Evolutionary conservation across 179 eudicot species (phyloP).

Genomic region (Actinidia arguta): DNA sequence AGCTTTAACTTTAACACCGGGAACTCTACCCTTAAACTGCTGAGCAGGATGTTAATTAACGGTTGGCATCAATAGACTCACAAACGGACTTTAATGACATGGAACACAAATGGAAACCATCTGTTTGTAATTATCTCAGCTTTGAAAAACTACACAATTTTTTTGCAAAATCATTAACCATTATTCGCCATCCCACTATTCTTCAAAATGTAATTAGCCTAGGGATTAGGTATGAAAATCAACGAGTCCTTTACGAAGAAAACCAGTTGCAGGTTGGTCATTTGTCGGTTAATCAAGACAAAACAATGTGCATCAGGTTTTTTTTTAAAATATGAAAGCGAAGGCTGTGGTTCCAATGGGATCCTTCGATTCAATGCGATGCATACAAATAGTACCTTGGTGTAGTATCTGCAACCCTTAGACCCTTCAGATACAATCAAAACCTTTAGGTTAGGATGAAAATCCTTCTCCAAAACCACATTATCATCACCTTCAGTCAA

Average conservation of each 20-base stretch:
- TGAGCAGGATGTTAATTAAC: slow-evolving; percentile 32
- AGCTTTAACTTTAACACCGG: slow-evolving; percentile 60
- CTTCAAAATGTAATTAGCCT: neutral
- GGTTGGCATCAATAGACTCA: neutral
- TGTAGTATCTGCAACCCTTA: slow-evolving; percentile 80
- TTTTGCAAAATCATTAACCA: neutral
- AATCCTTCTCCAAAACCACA: slow-evolving; percentile 69
- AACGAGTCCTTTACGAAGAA: neutral
- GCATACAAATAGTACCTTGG: slow-evolving; percentile 43
- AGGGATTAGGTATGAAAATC: neutral
- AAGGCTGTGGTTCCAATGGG: neutral
- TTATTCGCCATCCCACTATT: neutral
- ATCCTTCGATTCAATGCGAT: neutral
- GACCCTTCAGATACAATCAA: slow-evolving; percentile 82
- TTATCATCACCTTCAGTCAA: slow-evolving; percentile 73
- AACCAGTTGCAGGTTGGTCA: neutral
- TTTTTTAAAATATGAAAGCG: neutral
- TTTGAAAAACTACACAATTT: slow-evolving; percentile 3
- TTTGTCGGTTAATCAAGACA: neutral
- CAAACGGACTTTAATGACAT: neutral
- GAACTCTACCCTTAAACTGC: slow-evolving; percentile 74
- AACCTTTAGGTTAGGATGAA: slow-evolving; percentile 75
- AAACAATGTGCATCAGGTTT: neutral
- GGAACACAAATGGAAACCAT: neutral
- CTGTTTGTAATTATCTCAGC: neutral